Conservation (phyloP, 176 grass and related monocot genomes). For the Stipa capillata region DNA sequence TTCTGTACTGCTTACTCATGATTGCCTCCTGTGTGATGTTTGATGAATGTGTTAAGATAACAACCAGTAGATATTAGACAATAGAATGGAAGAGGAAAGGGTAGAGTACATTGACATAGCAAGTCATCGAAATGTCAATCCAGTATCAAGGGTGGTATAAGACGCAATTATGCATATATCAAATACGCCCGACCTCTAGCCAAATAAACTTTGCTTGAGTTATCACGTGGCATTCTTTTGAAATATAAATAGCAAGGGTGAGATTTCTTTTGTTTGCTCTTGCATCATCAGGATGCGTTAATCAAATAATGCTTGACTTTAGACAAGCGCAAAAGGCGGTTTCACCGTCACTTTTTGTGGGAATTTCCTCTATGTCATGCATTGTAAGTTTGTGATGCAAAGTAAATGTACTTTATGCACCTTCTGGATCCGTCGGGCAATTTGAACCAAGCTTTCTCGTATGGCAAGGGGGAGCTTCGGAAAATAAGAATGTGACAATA, state of each 20-base stretch:
- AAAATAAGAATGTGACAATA: not conserved
- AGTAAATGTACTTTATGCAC: not conserved
- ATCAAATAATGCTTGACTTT: not conserved
- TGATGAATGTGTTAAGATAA: too few species aligned
- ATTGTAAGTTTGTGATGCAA: not conserved
- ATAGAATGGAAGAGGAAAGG: not conserved
- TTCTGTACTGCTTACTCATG: not conserved
- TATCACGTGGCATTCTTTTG: not conserved
- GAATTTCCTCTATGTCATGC: not conserved
- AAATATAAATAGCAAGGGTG: not conserved
- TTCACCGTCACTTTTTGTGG: not conserved
- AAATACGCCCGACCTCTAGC: not conserved
- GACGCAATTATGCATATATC: not conserved
- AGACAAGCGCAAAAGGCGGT: not conserved
- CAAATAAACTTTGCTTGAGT: not conserved
- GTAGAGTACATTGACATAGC: not conserved
- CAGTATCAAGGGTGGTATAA: not conserved
- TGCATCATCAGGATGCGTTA: not conserved
- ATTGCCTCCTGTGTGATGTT: constrained; percentile 1
- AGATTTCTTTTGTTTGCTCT: not conserved
- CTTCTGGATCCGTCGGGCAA: not conserved
- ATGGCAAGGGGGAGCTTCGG: not conserved
- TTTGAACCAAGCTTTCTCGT: not conserved
- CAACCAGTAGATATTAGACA: not conserved
- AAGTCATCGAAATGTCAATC: not conserved